Evolutionary conservation across 1,284 basidiomycete genomes (phyloP).

Genomic region (Lentinus polychrous): DNA sequence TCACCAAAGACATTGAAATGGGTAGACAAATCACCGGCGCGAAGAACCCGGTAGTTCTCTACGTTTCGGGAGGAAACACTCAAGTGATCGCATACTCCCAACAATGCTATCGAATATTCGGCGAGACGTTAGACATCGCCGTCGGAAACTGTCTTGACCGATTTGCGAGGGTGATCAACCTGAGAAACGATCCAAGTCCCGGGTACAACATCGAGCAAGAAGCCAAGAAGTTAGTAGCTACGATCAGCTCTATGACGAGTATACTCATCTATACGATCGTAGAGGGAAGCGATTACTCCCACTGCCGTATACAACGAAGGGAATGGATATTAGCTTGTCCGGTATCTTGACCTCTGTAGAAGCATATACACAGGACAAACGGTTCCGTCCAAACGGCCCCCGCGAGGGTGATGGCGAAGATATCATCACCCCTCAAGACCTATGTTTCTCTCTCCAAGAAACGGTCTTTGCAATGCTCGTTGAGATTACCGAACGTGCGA

Average conservation of each 20-base stretch:
- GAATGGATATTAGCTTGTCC: slow-evolving; percentile 96
- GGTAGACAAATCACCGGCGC: slow-evolving; percentile 93
- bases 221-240: slow-evolving; percentile 69
- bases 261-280: slow-evolving; percentile 5
- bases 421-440: slow-evolving; percentile 86
- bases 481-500: slow-evolving; percentile 97
- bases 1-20: slow-evolving; percentile 90
- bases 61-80: slow-evolving; percentile 98
- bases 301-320: slow-evolving; percentile 95
- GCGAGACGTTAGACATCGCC: slow-evolving; percentile 97
- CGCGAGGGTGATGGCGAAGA: slow-evolving; percentile 46
- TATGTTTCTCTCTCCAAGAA: slow-evolving; percentile 97
- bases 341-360: slow-evolving; percentile 89
- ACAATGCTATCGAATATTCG: slow-evolving; percentile 97
- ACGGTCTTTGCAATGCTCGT: slow-evolving; percentile 98
- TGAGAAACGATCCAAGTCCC: slow-evolving; percentile 94
- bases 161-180: slow-evolving; percentile 92
- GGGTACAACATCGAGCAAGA: slow-evolving; percentile 99
- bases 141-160: slow-evolving; percentile 98
- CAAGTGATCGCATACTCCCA: slow-evolving; percentile 99
- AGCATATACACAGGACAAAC: slow-evolving; percentile 79
- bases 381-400: slow-evolving; percentile 46
- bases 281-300: slow-evolving; percentile 73
- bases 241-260: not conserved
- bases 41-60: slow-evolving; percentile 93